A percentile compares a stretch with the other conserved stretches of the same genome.
phyloP scores from a whole-genome alignment of 169 alveolate species.

The Eimeria nieschulzi region DNA sequence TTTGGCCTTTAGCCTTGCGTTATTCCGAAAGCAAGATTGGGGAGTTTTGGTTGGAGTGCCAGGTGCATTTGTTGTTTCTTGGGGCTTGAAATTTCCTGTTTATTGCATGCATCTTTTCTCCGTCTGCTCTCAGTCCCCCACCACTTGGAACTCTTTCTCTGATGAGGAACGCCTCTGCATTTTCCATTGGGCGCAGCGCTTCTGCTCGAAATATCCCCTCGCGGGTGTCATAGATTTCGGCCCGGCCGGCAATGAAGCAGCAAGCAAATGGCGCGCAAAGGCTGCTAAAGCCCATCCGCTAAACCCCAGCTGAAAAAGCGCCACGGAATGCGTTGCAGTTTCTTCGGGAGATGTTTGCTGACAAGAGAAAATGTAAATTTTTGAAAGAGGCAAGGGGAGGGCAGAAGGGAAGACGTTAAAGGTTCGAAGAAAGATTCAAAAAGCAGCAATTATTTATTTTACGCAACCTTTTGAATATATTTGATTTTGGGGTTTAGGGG shows the following conservation, averaged over 20 bases:
- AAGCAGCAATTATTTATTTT: no score
- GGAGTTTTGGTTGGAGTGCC: no score
- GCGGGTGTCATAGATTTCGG: background rate
- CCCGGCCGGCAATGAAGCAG: background rate
- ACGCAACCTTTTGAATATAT: background rate
- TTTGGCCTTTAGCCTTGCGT: background rate
- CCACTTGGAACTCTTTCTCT: background rate
- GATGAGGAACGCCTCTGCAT: background rate
- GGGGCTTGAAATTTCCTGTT: background rate
- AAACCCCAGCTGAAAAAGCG: background rate
- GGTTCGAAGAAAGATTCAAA: no score
- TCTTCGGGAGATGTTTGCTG: no score
- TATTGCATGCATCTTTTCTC: background rate
- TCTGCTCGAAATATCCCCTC: background rate
- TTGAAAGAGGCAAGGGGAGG: no score
- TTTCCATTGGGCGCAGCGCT: background rate
- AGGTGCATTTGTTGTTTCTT: background rate
- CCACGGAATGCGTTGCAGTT: no score
- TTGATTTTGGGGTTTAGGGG: conserved; percentile 7
- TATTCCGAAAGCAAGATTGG: no score
- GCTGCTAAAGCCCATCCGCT: background rate
- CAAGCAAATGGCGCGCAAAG: background rate
- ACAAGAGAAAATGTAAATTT: no score
- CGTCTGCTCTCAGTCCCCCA: background rate
- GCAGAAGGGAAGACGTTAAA: no score